Evolutionary conservation across 2,329 filamentous ascomycete species (phyloP).

Genomic region (Emergomyces pasteurianus): DNA sequence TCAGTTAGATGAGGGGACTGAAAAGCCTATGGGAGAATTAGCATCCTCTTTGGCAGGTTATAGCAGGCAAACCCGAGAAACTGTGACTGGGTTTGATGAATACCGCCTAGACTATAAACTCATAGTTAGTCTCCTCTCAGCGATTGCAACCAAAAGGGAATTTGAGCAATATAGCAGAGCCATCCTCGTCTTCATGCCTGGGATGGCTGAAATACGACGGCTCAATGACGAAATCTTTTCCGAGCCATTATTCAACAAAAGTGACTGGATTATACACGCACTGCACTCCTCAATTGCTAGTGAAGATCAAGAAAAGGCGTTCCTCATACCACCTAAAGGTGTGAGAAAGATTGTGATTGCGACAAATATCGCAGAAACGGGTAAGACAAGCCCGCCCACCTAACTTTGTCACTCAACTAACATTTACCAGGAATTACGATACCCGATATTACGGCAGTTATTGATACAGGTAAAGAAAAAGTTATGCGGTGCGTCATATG

Average conservation of each 20-base stretch:
- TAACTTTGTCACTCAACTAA: conserved; percentile 3
- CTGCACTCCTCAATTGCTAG: conserved; percentile 91
- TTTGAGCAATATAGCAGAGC: conserved; percentile 71
- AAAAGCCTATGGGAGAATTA: conserved; percentile 43
- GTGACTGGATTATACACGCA: conserved; percentile 74
- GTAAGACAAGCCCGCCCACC: conserved; percentile 25
- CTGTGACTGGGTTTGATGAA: conserved; percentile 69
- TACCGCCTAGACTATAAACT: conserved; percentile 85
- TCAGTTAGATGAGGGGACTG: conserved; percentile 29
- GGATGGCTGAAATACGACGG: conserved; percentile 81
- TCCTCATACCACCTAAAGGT: conserved; percentile 69
- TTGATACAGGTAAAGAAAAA: conserved; percentile 93
- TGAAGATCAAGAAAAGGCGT: conserved; percentile 91
- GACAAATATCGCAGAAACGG: conserved; percentile 96
- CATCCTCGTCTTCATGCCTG: conserved; percentile 86
- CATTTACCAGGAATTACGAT: conserved; percentile 59
- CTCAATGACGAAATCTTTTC: conserved; percentile 75
- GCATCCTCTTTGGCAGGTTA: conserved; percentile 59
- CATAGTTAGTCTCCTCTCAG: conserved; percentile 64
- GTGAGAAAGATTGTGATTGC: conserved; percentile 87
- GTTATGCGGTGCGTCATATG: conserved; percentile 56
- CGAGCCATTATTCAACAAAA: conserved; percentile 56
- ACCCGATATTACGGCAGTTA: conserved; percentile 90
- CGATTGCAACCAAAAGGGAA: conserved; percentile 57
- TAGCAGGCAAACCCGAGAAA: conserved; percentile 61